Percentiles rank a stretch among this genome's conserved stretches.
Evolutionary conservation across 2,329 filamentous ascomycete species (phyloP).

Genomic region (Bimuria novae-zelandiae): DNA sequence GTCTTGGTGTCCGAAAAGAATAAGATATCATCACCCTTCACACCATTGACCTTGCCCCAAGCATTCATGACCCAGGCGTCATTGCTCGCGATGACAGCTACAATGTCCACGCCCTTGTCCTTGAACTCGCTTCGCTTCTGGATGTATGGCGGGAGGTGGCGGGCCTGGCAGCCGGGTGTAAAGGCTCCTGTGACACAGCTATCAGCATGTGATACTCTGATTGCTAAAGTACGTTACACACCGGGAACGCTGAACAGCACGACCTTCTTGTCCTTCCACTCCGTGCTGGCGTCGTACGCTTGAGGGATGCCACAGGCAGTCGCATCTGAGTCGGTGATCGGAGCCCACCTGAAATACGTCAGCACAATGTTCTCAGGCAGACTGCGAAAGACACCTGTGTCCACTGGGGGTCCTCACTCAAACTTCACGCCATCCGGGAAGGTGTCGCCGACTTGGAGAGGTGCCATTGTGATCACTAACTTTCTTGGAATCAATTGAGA

Average conservation of each 20-base stretch:
- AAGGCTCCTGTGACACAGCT: constrained; percentile 65
- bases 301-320: constrained; percentile 78
- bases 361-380: not conserved
- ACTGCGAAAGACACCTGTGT: not conserved
- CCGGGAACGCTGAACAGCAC: constrained; percentile 71
- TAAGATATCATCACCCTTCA: constrained; percentile 73
- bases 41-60: constrained; percentile 85
- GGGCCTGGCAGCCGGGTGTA: constrained; percentile 82
- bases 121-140: constrained; percentile 71
- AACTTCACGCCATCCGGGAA: constrained; percentile 84
- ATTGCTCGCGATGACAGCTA: constrained; percentile 82
- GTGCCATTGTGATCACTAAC: constrained; percentile 56
- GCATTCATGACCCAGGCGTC: constrained; percentile 87
- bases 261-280: constrained; percentile 73
- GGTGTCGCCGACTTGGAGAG: constrained; percentile 77
- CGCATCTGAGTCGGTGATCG: constrained; percentile 73
- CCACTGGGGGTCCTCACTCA: constrained; percentile 56
- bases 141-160: constrained; percentile 82
- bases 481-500: constrained; percentile 1
- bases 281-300: constrained; percentile 78
- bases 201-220: not conserved
- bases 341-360: constrained; percentile 66
- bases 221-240: constrained; percentile 18
- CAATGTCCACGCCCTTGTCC: constrained; percentile 79
- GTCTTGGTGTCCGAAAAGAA: constrained; percentile 76